Evolutionary conservation across 768 basidiomycete species (phyloP), one percentile per base, ranked within the genome.

Genomic region (button mushroom (Agaricus bisporus)): DNA sequence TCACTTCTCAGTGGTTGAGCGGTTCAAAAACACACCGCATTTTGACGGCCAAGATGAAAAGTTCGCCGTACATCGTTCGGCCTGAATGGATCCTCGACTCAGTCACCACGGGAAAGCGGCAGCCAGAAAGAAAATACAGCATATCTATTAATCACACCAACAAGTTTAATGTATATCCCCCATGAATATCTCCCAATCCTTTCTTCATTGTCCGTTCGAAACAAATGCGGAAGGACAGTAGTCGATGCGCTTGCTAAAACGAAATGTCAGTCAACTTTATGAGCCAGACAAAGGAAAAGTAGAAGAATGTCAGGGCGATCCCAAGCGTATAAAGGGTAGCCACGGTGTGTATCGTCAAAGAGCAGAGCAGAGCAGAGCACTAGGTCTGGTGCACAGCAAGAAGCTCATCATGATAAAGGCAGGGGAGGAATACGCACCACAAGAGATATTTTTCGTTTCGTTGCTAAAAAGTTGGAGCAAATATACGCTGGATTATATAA

Each of bases 1-100:
- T 94, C 37, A 86, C 86, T 8, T 90, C 88, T 5, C 80, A 81
- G 58, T 78, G 77, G 49, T 72, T 91, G 52, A 88, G 76, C 60
- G 88, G 77, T 15, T 78, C 81, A 25, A 92, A 92, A 67, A 85
- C 79, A 2, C 81, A 91, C 54, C 81, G 75, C 60, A 60, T 83
- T 48, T 66, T 91, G 51, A 79, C 75, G 17, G 65, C 70, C 20
- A 82, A 79, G 60, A 71, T 70, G 29, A 71, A 72, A 57, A 74
- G 65, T 53, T 73, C 73, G 35, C 70, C 73, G 6, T 75, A 85
- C 51, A 77, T 92, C 51, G 87, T 92, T 29, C 81, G 74, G 53
- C 88, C 88, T 8, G 83, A 85, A 63, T 91, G 87, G 88, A 75
- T 89, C 6, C 69, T 72, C 10, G 88, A 90, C 58, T 86, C 86